Percentiles rank a stretch among this genome's conserved stretches.
These are phyloP conservation scores for Rhynchosporium secalis DNA, from an alignment of 2,329 filamentous ascomycete species.

Conservation along the genomic window DNA sequence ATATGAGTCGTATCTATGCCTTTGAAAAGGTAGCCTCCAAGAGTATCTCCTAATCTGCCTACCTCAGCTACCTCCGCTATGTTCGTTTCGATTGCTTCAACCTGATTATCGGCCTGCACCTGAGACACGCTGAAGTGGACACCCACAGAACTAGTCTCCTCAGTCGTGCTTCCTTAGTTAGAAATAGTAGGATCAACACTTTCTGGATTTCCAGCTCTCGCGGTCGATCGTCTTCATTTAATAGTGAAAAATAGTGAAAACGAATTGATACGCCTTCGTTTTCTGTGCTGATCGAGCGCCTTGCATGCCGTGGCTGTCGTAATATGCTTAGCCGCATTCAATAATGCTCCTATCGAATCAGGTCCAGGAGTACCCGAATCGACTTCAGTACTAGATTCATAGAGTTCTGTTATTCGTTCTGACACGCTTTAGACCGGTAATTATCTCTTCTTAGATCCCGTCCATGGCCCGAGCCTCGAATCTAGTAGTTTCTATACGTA, in stretches of 20 bases:
- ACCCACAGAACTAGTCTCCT: too few relatives aligned
- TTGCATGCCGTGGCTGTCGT: background rate
- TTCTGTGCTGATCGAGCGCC: too few relatives aligned
- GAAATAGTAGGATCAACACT: too few relatives aligned
- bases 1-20: background rate
- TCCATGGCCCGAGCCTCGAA: background rate
- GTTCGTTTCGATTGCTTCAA: background rate
- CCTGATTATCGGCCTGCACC: background rate
- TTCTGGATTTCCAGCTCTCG: too few relatives aligned
- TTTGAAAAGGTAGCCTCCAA: constrained; percentile 5
- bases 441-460: background rate
- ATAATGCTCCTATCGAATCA: background rate
- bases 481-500: background rate
- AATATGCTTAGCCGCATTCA: background rate
- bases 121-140: background rate
- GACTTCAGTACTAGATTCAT: background rate
- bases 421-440: background rate
- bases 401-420: background rate
- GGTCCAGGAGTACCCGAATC: background rate
- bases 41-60: background rate
- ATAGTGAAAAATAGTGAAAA: too few relatives aligned
- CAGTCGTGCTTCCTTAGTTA: too few relatives aligned
- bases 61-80: constrained; percentile 2
- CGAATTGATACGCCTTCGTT: too few relatives aligned
- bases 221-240: too few relatives aligned